Percentiles rank a stretch among this genome's conserved stretches.
Evolutionary conservation across 805 yeast genomes (phyloP).

Genomic region (Yarrowia keelungensis): DNA sequence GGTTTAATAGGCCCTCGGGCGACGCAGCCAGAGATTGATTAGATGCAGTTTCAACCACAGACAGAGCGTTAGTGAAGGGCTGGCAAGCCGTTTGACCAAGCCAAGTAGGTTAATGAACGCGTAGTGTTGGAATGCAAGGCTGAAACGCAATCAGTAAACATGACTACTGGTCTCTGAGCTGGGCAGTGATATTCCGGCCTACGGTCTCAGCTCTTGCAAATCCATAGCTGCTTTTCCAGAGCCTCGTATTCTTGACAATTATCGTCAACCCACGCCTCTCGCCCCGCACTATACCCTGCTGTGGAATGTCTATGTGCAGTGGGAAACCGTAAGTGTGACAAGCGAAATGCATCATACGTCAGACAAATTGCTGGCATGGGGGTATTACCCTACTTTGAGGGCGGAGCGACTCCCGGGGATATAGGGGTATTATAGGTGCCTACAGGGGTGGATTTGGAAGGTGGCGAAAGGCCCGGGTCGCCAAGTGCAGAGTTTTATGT

Average conservation of each 20-base stretch:
- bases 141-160: constrained; percentile 5
- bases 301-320: constrained; percentile 22
- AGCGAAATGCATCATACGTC: constrained; percentile 27
- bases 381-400: constrained; percentile 19
- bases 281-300: constrained; percentile 19
- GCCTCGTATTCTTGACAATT: constrained; percentile 9
- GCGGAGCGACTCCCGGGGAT: neutral
- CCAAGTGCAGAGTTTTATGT: no score
- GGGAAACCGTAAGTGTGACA: constrained; percentile 25
- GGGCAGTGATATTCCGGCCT: neutral
- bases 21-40: no score
- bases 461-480: neutral
- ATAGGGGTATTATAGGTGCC: neutral
- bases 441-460: neutral
- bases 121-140: constrained; percentile 22
- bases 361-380: constrained; percentile 34
- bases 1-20: neutral
- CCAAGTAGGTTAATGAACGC: constrained; percentile 1
- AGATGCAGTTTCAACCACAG: no score
- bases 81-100: neutral
- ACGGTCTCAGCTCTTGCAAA: neutral
- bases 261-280: neutral
- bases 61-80: neutral
- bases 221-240: no score
- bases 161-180: neutral